Percentiles rank a stretch among this genome's conserved stretches.
Evolutionary conservation across 75 land plant genomes (phyloP).

Genomic region (Cunninghamia lanceolata): DNA sequence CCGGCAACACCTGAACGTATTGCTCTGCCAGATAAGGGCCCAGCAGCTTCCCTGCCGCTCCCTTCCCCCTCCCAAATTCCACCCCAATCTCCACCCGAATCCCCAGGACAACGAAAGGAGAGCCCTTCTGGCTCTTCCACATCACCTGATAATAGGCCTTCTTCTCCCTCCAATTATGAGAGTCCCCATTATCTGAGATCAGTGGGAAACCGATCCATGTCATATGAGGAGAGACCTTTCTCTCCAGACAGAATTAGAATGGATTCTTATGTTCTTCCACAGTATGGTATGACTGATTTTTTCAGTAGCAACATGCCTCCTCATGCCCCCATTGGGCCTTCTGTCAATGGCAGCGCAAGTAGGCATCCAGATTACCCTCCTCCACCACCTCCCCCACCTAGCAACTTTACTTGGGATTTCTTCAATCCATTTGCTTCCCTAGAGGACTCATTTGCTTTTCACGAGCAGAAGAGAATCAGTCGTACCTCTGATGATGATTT

Average conservation of each 20-base stretch:
- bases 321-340: constrained; percentile 25
- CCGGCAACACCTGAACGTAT: background rate
- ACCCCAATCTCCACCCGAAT: constrained; percentile 4
- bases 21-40: constrained; percentile 10
- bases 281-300: constrained; percentile 38
- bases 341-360: constrained; percentile 12
- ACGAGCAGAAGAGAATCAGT: constrained; percentile 14
- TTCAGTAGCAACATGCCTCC: constrained; percentile 31
- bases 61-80: constrained; percentile 25
- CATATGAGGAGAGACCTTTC: constrained; percentile 11
- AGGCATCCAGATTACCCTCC: constrained; percentile 20
- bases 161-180: background rate
- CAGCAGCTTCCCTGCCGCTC: constrained; percentile 42
- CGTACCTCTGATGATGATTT: constrained; percentile 15
- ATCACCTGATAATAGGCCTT: background rate
- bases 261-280: constrained; percentile 33
- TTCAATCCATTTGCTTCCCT: constrained; percentile 58
- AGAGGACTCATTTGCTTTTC: constrained; percentile 13
- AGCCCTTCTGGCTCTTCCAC: background rate
- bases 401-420: constrained; percentile 61
- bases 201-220: constrained; percentile 44
- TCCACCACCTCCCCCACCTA: constrained; percentile 37
- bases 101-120: constrained; percentile 11
- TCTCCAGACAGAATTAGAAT: constrained; percentile 42
- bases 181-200: constrained; percentile 38